Evolutionary conservation across 75 land plant species (phyloP).

Genomic region (Sequoia sempervirens): DNA sequence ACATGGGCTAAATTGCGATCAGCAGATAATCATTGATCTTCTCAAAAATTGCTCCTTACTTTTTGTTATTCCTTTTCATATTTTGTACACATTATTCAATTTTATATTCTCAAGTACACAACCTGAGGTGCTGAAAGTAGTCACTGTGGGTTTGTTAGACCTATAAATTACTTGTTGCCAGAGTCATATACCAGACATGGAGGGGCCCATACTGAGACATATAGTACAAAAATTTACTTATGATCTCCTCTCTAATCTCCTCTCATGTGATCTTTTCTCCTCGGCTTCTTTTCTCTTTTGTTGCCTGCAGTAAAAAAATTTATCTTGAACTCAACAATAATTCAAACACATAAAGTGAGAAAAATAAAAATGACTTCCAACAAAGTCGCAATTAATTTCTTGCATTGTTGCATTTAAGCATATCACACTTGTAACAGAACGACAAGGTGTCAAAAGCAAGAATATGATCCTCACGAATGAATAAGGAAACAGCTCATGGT

Average conservation of each 20-base stretch:
- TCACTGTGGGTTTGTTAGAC: neutral
- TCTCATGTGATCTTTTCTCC: conserved; percentile 55
- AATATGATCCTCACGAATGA: neutral
- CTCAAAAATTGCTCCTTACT: neutral
- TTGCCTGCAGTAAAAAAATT: conserved; percentile 30
- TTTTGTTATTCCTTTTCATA: neutral
- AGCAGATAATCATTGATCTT: neutral
- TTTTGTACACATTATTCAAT: neutral
- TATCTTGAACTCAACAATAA: neutral
- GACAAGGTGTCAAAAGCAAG: neutral
- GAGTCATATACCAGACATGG: neutral
- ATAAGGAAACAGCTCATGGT: neutral
- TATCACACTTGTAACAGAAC: neutral
- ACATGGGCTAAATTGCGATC: neutral
- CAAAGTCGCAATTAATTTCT: neutral
- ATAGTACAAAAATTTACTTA: conserved; percentile 9
- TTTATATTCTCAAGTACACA: neutral
- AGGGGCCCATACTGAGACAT: neutral
- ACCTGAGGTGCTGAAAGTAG: neutral
- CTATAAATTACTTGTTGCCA: neutral
- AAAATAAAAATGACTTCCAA: neutral
- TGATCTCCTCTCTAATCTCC: conserved; percentile 31
- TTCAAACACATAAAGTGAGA: neutral
- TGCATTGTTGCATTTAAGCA: neutral
- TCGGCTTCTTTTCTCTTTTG: conserved; percentile 68